Percentiles rank a stretch among this genome's conserved stretches.
These are phyloP conservation scores for Takashimella tepidaria DNA, from an alignment of 1,284 basidiomycete species.

Conservation along the genomic window DNA sequence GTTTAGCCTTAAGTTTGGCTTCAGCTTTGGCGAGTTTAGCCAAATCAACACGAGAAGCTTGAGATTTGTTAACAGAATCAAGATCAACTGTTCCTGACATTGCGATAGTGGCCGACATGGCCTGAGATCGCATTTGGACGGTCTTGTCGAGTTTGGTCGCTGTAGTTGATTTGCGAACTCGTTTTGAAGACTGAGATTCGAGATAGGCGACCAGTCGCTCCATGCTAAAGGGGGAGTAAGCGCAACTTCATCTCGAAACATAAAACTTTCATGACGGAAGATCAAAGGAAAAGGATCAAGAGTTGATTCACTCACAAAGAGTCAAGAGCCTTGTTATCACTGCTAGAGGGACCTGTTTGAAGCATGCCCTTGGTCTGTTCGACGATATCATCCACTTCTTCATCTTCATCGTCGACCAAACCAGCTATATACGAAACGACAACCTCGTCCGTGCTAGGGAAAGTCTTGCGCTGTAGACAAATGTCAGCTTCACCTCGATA, in stretches of 20 bases:
- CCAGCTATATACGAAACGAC: conserved; percentile 90
- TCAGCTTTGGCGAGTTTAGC: conserved; percentile 98
- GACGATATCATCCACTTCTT: conserved; percentile 76
- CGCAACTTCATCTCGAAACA: conserved; percentile 2
- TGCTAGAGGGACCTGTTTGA: conserved; percentile 36
- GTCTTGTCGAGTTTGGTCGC: conserved; percentile 83
- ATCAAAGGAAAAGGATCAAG: too few relatives aligned
- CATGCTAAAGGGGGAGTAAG: conserved; percentile 50
- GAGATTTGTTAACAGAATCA: conserved; percentile 86
- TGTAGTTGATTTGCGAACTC: conserved; percentile 49
- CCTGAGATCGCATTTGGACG: conserved; percentile 81
- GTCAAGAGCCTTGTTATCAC: conserved; percentile 41
- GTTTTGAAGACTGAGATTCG: conserved; percentile 58
- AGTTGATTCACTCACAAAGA: conserved; percentile 43
- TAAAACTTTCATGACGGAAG: too few relatives aligned
- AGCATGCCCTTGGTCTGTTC: conserved; percentile 72
- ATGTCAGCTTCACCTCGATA: conserved; percentile 2
- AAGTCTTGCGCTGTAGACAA: conserved; percentile 53
- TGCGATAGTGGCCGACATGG: conserved; percentile 77
- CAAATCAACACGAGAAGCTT: conserved; percentile 94
- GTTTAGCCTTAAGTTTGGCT: conserved; percentile 94
- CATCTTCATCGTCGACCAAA: conserved; percentile 85
- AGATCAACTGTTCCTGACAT: conserved; percentile 83
- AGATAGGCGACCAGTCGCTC: conserved; percentile 61
- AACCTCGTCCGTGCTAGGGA: conserved; percentile 88